Percentiles rank a stretch among this genome's conserved stretches.
phyloP scores from a whole-genome alignment of 2,329 filamentous ascomycete genomes.

The Fusarium paranaense region DNA sequence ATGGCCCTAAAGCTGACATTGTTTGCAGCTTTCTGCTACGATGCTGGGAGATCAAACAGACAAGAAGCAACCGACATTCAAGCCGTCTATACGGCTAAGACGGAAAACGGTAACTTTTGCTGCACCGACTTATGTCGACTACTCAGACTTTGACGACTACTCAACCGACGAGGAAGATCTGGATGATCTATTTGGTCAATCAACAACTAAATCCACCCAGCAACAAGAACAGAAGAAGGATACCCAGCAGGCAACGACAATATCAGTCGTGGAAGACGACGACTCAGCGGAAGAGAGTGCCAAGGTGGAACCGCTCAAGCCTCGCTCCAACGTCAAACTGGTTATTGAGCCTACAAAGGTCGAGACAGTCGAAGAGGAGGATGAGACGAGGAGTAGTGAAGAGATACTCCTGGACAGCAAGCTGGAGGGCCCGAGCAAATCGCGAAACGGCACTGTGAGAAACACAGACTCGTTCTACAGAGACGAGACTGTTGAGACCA shows the following conservation, averaged over 20 bases:
- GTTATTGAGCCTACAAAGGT: slow-evolving; percentile 47
- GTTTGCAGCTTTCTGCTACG: slow-evolving; percentile 65
- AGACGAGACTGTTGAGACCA: slow-evolving; percentile 93
- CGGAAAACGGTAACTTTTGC: slow-evolving; percentile 89
- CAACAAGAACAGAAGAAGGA: slow-evolving; percentile 47
- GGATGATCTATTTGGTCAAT: slow-evolving; percentile 57
- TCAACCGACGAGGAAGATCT: slow-evolving; percentile 78
- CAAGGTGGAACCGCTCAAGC: slow-evolving; percentile 67
- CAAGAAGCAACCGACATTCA: slow-evolving; percentile 85
- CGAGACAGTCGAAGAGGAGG: slow-evolving; percentile 51
- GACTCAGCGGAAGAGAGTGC: slow-evolving; percentile 62
- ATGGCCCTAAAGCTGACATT: slow-evolving; percentile 17
- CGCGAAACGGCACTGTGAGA: slow-evolving; percentile 86
- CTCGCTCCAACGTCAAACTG: slow-evolving; percentile 52
- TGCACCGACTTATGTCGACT: slow-evolving; percentile 87
- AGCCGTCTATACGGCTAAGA: slow-evolving; percentile 81
- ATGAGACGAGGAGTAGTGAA: slow-evolving; percentile 65
- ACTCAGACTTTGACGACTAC: slow-evolving; percentile 88
- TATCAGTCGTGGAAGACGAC: slow-evolving; percentile 46
- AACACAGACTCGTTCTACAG: slow-evolving; percentile 98
- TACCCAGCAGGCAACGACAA: slow-evolving; percentile 46
- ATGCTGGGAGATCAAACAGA: slow-evolving; percentile 76
- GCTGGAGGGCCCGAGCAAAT: slow-evolving; percentile 67
- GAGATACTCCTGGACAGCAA: slow-evolving; percentile 73
- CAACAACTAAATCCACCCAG: slow-evolving; percentile 35